Evolutionary conservation across 2,329 filamentous ascomycete genomes (phyloP).

Genomic region (Verticillium isaacii): DNA sequence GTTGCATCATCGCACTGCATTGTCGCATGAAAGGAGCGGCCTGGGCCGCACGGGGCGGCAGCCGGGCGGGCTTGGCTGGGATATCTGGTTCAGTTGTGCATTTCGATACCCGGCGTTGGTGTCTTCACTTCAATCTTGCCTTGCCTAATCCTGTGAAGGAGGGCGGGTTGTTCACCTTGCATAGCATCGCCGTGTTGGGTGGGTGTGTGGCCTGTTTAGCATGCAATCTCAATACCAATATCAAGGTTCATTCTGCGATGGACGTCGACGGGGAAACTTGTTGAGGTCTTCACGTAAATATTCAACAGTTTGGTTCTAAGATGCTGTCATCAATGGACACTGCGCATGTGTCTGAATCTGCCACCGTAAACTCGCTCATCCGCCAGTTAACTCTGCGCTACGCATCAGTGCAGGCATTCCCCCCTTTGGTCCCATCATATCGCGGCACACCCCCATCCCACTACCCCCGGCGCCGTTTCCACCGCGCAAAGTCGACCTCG

Average conservation of each 20-base stretch:
- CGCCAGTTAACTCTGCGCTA: too few relatives aligned
- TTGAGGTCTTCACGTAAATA: too few relatives aligned
- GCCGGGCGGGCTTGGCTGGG: neutral
- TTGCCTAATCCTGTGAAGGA: neutral
- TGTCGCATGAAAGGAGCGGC: neutral
- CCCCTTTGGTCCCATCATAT: too few relatives aligned
- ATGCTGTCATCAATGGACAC: too few relatives aligned
- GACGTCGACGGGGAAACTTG: too few relatives aligned
- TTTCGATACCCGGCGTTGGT: slow-evolving; percentile 9
- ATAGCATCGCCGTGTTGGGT: neutral
- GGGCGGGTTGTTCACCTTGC: neutral
- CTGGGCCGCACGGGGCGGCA: neutral
- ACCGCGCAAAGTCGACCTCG: neutral
- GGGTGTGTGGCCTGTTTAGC: neutral
- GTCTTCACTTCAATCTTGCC: neutral
- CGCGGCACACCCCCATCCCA: too few relatives aligned
- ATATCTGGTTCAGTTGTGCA: neutral
- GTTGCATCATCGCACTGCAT: neutral
- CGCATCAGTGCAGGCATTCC: too few relatives aligned
- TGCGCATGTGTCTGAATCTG: too few relatives aligned
- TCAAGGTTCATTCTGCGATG: too few relatives aligned
- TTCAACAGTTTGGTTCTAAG: too few relatives aligned
- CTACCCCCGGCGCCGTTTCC: neutral
- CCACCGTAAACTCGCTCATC: too few relatives aligned
- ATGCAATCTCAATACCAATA: neutral